Conservation (phyloP, 2,329 filamentous ascomycete genomes). For the Colletotrichum karsti region DNA sequence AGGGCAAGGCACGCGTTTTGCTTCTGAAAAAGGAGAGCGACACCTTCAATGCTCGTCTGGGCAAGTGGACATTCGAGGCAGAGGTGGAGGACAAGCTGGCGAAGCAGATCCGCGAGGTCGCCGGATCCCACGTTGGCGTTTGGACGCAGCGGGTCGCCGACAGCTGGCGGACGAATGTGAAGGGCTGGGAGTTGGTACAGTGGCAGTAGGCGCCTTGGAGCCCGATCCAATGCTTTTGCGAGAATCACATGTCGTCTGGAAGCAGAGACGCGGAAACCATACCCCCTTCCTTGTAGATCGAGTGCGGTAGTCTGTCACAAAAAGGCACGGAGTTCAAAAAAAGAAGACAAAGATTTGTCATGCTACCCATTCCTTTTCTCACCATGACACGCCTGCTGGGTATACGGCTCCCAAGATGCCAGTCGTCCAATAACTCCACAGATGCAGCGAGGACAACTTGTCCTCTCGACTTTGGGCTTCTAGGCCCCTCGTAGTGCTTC, state of each 20-base stretch:
- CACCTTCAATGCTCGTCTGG: slow-evolving; percentile 36
- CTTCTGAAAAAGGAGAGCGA: slow-evolving; percentile 39
- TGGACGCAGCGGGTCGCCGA: slow-evolving; percentile 33
- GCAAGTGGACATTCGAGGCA: slow-evolving; percentile 36
- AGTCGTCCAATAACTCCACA: neutral
- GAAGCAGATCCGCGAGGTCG: slow-evolving; percentile 13
- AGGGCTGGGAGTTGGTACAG: slow-evolving; percentile 34
- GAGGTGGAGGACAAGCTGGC: slow-evolving; percentile 16
- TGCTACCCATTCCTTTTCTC: neutral
- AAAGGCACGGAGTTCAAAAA: slow-evolving; percentile 1
- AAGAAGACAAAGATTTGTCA: slow-evolving; percentile 2
- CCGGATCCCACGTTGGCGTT: slow-evolving; percentile 5
- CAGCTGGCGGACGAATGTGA: slow-evolving; percentile 34
- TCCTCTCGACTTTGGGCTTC: neutral
- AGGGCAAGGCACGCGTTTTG: slow-evolving; percentile 40
- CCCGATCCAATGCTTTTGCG: neutral
- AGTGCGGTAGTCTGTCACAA: neutral
- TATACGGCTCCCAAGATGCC: slow-evolving; percentile 1
- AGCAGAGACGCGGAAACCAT: neutral
- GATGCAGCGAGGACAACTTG: neutral
- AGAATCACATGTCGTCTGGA: too few relatives aligned
- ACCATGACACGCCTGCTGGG: neutral
- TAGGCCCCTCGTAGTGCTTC: too few relatives aligned
- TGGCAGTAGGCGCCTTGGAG: slow-evolving; percentile 28
- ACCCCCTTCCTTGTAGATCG: neutral